These are phyloP conservation scores for Coemansia sp. DNA, from an alignment of 192 early-diverging fungal genomes.

Conservation along the genomic window DNA sequence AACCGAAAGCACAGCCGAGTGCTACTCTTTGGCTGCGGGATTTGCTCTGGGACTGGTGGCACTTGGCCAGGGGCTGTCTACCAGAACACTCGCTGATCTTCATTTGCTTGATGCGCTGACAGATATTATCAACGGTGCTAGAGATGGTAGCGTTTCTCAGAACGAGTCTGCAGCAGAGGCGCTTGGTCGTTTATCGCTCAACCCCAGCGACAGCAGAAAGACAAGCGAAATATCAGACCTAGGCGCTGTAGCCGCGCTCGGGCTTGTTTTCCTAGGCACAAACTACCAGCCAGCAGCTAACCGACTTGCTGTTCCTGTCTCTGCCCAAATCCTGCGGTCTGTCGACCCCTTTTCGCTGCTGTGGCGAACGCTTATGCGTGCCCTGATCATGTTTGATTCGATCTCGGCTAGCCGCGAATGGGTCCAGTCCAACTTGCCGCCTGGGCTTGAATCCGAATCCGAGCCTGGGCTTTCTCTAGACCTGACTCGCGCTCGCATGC, in stretches of 20 bases:
- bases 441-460: not conserved
- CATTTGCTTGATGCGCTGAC: constrained; percentile 60
- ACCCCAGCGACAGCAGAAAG: not conserved
- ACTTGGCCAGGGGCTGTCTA: constrained; percentile 62
- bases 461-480: constrained; percentile 12
- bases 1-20: constrained; percentile 59
- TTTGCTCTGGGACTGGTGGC: constrained; percentile 83
- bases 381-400: constrained; percentile 75
- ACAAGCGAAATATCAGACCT: constrained; percentile 19
- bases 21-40: constrained; percentile 76
- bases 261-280: constrained; percentile 80
- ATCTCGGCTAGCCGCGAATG: constrained; percentile 66
- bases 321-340: constrained; percentile 61
- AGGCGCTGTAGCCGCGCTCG: constrained; percentile 77
- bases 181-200: constrained; percentile 15
- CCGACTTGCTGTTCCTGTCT: constrained; percentile 63
- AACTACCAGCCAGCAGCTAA: constrained; percentile 67
- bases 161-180: constrained; percentile 7
- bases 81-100: constrained; percentile 58
- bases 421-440: constrained; percentile 54
- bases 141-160: not conserved
- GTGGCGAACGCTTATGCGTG: constrained; percentile 65
- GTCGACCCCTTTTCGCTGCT: constrained; percentile 73
- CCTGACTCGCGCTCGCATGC: constrained; percentile 28
- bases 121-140: constrained; percentile 38